Evolutionary conservation across 768 basidiomycete genomes (phyloP).

Genomic region (Vishniacozyma victoriae): DNA sequence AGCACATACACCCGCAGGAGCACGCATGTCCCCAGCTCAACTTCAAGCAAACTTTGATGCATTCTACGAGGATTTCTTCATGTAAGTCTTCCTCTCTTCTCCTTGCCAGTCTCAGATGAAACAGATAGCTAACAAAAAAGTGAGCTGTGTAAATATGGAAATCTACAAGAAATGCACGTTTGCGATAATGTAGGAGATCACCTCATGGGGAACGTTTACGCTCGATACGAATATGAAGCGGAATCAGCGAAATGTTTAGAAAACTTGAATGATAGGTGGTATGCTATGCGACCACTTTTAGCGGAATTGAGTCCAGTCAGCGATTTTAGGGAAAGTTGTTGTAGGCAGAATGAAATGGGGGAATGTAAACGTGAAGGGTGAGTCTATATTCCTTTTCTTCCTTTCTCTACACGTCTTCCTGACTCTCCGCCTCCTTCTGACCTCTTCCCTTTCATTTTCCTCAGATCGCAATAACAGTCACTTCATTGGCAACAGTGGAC

Average conservation of each 20-base stretch:
- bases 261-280: constrained; percentile 92
- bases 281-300: constrained; percentile 89
- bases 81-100: constrained; percentile 44
- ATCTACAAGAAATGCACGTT: constrained; percentile 92
- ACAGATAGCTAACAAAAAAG: constrained; percentile 21
- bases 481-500: too few species aligned
- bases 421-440: background rate
- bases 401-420: background rate
- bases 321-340: constrained; percentile 97
- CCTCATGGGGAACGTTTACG: constrained; percentile 94
- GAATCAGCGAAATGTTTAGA: constrained; percentile 92
- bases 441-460: background rate
- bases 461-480: too few species aligned
- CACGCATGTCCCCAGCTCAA: constrained; percentile 70
- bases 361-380: constrained; percentile 84
- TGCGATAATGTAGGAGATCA: constrained; percentile 99
- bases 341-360: constrained; percentile 96
- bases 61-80: constrained; percentile 74
- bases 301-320: constrained; percentile 98
- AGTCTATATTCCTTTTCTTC: constrained; percentile 15
- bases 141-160: constrained; percentile 89
- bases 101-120: background rate
- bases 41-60: constrained; percentile 49
- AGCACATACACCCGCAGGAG: constrained; percentile 58
- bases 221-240: constrained; percentile 96